Base-by-base conservation (phyloP, 2,329 filamentous ascomycete species). In the Amesomyces nigricolor region DNA sequence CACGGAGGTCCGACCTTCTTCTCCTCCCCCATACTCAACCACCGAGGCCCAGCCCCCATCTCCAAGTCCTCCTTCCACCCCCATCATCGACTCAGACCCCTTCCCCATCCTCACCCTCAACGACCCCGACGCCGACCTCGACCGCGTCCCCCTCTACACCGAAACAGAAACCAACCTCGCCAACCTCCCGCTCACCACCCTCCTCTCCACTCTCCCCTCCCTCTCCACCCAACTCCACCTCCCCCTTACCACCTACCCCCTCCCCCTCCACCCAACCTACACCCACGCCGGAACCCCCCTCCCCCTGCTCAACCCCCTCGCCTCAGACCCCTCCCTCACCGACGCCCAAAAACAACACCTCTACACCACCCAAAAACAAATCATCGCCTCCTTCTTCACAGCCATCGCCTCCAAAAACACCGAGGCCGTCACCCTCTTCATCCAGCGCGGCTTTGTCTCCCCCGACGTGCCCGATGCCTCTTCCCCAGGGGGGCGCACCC, bases 391-490 rank as follows among this genome's bases (percentile, higher is more conserved):
- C 51, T 69, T 72, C 59, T 71, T 66, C 57, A 8, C 39, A 14
- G 64, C 68, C 8, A 65, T 73, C 49, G 14, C 56, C 16, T 48
- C 38, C 39, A 63, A 62, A 0, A 61, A 69, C 43, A 61, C 63
- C 50, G 68, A 67, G 4, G 22, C 67, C 2, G 66, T 72, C 19
- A 51, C 61, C 13, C 51, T 60, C n/a, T 66, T 72, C 22, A 57
- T 75, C 47, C 16, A 58, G 4, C 57, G 53, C 4, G 72, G 72
- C 5, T 65, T 73, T 56, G 65, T 75, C 47, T 72, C 71, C 13
- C 73, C 73, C 4, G 71, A 73, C 62, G 65, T 68, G 3, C 64
- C 67, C 22, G 60, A 62, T 54, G 19, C 37, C 6, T 19, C 13
- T 3, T 13, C 17, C 2, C 10, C 9, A 4, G 22, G 22, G 22